Conservation (phyloP, 805 yeast species). For the Ogataea parapolymorpha region DNA sequence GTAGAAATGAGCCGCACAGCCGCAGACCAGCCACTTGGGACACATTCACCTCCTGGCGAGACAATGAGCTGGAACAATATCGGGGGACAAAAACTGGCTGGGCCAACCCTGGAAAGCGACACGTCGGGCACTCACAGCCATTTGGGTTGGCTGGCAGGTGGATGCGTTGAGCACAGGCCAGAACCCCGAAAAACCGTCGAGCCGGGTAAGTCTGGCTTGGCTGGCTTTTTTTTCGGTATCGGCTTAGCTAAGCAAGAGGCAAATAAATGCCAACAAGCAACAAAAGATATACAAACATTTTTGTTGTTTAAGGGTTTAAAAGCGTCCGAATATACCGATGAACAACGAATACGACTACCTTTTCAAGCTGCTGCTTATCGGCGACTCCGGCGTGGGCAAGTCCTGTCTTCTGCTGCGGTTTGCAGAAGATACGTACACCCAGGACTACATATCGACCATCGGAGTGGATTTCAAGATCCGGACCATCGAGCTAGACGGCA, state of each 20-base stretch:
- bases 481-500: slow-evolving; percentile 92
- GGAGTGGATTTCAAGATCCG: slow-evolving; percentile 94
- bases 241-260: slow-evolving; percentile 11
- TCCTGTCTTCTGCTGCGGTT: slow-evolving; percentile 92
- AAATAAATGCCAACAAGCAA: slow-evolving; percentile 12
- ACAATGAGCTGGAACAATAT: not conserved
- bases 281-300: slow-evolving; percentile 8
- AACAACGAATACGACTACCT: slow-evolving; percentile 96
- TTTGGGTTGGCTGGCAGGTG: not conserved
- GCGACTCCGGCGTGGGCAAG: slow-evolving; percentile 98
- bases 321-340: slow-evolving; percentile 38
- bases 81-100: not conserved
- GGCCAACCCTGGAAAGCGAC: not conserved
- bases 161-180: not conserved
- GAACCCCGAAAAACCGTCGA: not conserved
- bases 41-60: not conserved
- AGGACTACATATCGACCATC: slow-evolving; percentile 94
- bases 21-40: slow-evolving; percentile 11
- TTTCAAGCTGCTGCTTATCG: slow-evolving; percentile 90
- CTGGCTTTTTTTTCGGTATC: not conserved
- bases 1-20: slow-evolving; percentile 6
- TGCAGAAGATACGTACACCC: slow-evolving; percentile 96
- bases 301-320: slow-evolving; percentile 2
- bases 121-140: not conserved
- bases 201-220: slow-evolving; percentile 1